Percentiles rank a stretch among this genome's conserved stretches.
phyloP scores from a whole-genome alignment of 805 yeast genomes.

The Dipodascus geniculatus region DNA sequence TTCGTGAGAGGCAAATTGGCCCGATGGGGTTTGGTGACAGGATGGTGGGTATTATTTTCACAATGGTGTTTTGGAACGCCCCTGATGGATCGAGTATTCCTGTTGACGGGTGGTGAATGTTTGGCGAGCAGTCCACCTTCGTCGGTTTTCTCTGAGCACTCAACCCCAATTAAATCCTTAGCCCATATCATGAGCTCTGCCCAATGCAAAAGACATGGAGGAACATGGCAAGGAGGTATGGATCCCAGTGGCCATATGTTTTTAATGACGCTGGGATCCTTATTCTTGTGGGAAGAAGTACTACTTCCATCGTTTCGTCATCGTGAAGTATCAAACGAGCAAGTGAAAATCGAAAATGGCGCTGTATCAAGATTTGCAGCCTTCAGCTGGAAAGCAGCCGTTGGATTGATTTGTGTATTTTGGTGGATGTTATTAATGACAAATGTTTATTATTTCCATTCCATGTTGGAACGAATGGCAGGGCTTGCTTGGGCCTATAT shows the following conservation, averaged over 20 bases:
- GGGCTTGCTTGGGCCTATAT: slow-evolving; percentile 56
- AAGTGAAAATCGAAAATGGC: background rate
- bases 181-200: slow-evolving; percentile 24
- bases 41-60: slow-evolving; percentile 78
- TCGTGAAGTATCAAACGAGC: slow-evolving; percentile 4
- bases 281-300: slow-evolving; percentile 57
- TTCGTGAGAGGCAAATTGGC: background rate
- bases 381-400: slow-evolving; percentile 22
- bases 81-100: slow-evolving; percentile 75
- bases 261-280: slow-evolving; percentile 52
- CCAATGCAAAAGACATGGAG: slow-evolving; percentile 45
- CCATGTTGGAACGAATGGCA: slow-evolving; percentile 57
- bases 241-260: slow-evolving; percentile 96
- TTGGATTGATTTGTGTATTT: slow-evolving; percentile 44
- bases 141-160: too few species aligned
- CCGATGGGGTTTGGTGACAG: slow-evolving; percentile 33
- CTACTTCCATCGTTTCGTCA: slow-evolving; percentile 17
- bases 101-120: slow-evolving; percentile 63
- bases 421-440: slow-evolving; percentile 84
- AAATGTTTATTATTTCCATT: slow-evolving; percentile 64
- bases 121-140: slow-evolving; percentile 32
- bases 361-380: too few species aligned
- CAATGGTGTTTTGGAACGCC: slow-evolving; percentile 84
- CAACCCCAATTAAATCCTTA: background rate
- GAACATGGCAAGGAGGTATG: slow-evolving; percentile 77